phyloP scores from a whole-genome alignment of 306 rosid species.

The Gleditsia sinensis region DNA sequence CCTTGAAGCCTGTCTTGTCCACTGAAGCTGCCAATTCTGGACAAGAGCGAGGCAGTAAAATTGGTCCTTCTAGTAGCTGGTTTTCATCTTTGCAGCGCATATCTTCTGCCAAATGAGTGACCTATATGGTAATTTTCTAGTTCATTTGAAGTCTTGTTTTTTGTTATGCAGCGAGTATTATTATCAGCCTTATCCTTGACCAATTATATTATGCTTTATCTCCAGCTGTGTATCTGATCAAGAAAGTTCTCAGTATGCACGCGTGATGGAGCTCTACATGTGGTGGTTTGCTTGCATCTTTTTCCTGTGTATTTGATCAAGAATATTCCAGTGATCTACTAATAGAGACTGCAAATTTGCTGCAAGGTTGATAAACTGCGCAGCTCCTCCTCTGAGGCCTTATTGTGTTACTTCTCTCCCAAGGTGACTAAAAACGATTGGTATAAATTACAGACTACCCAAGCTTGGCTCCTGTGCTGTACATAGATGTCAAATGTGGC shows the following conservation, averaged over 20 bases:
- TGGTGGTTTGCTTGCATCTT: slow-evolving; percentile 42
- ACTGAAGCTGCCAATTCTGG: slow-evolving; percentile 58
- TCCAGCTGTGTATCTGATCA: slow-evolving; percentile 46
- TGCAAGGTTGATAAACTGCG: slow-evolving; percentile 44
- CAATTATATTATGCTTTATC: slow-evolving; percentile 24
- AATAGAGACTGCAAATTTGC: slow-evolving; percentile 48
- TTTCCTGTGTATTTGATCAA: slow-evolving; percentile 30
- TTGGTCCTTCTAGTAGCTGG: slow-evolving; percentile 93
- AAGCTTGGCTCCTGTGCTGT: slow-evolving; percentile 70
- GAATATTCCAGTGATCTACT: slow-evolving; percentile 48
- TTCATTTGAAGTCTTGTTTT: slow-evolving; percentile 11
- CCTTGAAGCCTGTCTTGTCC: slow-evolving; percentile 55
- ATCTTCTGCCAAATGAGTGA: slow-evolving; percentile 76
- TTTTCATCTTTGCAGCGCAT: slow-evolving; percentile 78
- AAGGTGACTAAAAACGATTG: slow-evolving; percentile 68
- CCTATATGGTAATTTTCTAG: slow-evolving; percentile 47
- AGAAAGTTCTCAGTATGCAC: slow-evolving; percentile 40
- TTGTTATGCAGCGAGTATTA: slow-evolving; percentile 19
- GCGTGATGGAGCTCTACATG: slow-evolving; percentile 48
- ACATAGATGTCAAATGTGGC: slow-evolving; percentile 68
- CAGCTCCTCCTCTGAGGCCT: slow-evolving; percentile 48
- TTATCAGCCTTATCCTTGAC: slow-evolving; percentile 27
- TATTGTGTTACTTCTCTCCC: slow-evolving; percentile 51
- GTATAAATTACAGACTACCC: slow-evolving; percentile 58
- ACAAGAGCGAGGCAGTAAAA: slow-evolving; percentile 59